A percentile compares a stretch with the other conserved stretches of the same genome.
phyloP scores from a whole-genome alignment of 768 basidiomycete genomes.

The Boletus rufocinnamomeus region DNA sequence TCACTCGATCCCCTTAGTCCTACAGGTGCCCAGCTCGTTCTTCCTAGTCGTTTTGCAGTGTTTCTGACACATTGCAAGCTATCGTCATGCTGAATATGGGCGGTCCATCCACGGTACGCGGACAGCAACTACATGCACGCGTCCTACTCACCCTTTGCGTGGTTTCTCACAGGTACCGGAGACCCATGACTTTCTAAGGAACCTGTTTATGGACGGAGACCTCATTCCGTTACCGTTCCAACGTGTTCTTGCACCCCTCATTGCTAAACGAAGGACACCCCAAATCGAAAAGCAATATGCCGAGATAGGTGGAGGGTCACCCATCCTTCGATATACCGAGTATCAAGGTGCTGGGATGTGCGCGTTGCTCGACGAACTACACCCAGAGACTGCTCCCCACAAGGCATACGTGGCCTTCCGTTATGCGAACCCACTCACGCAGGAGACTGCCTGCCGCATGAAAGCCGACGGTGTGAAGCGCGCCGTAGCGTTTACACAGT shows the following conservation, averaged over 20 bases:
- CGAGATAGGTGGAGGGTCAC: slow-evolving; percentile 95
- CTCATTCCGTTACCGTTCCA: slow-evolving; percentile 96
- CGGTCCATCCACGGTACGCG: slow-evolving; percentile 84
- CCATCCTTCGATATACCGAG: slow-evolving; percentile 88
- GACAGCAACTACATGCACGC: neutral
- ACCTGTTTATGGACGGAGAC: slow-evolving; percentile 89
- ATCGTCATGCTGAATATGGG: slow-evolving; percentile 99
- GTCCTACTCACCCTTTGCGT: slow-evolving; percentile 4
- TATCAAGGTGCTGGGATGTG: slow-evolving; percentile 91
- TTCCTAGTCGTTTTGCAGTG: neutral
- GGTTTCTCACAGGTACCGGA: slow-evolving; percentile 68
- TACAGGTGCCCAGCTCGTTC: slow-evolving; percentile 49
- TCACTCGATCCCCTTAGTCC: slow-evolving; percentile 45
- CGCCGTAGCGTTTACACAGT: slow-evolving; percentile 96
- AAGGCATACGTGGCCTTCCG: slow-evolving; percentile 96
- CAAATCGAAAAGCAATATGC: slow-evolving; percentile 93
- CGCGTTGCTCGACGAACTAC: slow-evolving; percentile 88
- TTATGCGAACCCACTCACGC: slow-evolving; percentile 87
- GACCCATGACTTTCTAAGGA: slow-evolving; percentile 89
- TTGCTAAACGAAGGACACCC: slow-evolving; percentile 88
- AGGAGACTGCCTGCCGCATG: slow-evolving; percentile 80
- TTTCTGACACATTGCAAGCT: slow-evolving; percentile 45
- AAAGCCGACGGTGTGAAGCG: slow-evolving; percentile 87
- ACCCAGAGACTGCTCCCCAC: slow-evolving; percentile 91
- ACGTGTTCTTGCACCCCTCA: slow-evolving; percentile 79